These are phyloP conservation scores for Peltaster fructicola DNA, from an alignment of 2,329 filamentous ascomycete genomes.

Conservation along the genomic window DNA sequence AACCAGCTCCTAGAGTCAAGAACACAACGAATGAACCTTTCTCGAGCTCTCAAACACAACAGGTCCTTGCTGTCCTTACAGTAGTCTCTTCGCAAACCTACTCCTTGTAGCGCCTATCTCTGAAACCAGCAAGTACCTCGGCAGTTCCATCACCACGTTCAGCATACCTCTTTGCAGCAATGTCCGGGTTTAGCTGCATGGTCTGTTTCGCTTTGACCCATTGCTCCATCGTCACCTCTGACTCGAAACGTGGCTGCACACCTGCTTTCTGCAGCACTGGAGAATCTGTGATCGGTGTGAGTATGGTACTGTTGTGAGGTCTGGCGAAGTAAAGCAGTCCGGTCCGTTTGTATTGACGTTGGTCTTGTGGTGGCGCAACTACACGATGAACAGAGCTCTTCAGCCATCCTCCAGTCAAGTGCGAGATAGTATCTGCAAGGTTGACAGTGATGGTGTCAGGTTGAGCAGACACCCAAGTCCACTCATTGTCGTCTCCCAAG, in stretches of 20 bases:
- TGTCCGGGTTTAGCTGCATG: slow-evolving; percentile 14
- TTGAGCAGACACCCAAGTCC: slow-evolving; percentile 25
- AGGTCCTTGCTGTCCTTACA: too few relatives aligned
- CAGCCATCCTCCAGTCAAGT: slow-evolving; percentile 25
- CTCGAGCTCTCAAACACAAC: too few relatives aligned
- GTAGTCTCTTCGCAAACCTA: too few relatives aligned
- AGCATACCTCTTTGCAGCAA: slow-evolving; percentile 1
- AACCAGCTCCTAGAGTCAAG: too few relatives aligned
- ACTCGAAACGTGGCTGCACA: slow-evolving; percentile 14
- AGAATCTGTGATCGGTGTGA: slow-evolving; percentile 22
- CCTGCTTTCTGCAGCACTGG: slow-evolving; percentile 19
- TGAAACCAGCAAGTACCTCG: slow-evolving; percentile 1
- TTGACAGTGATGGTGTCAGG: slow-evolving; percentile 25
- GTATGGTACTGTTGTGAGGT: slow-evolving; percentile 21
- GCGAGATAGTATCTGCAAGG: slow-evolving; percentile 23
- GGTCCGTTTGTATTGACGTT: slow-evolving; percentile 26
- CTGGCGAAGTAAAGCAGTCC: slow-evolving; percentile 27
- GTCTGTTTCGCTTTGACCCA: slow-evolving; percentile 22
- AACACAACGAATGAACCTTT: too few relatives aligned
- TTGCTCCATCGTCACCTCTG: slow-evolving; percentile 28
- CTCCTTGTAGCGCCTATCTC: background rate
- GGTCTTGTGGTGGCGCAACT: slow-evolving; percentile 30
- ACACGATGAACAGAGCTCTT: slow-evolving; percentile 35
- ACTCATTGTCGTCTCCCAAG: slow-evolving; percentile 17
- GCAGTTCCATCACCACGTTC: slow-evolving; percentile 1